Conservation (phyloP, 2,329 filamentous ascomycete genomes). For the Zasmidium cellare region DNA sequence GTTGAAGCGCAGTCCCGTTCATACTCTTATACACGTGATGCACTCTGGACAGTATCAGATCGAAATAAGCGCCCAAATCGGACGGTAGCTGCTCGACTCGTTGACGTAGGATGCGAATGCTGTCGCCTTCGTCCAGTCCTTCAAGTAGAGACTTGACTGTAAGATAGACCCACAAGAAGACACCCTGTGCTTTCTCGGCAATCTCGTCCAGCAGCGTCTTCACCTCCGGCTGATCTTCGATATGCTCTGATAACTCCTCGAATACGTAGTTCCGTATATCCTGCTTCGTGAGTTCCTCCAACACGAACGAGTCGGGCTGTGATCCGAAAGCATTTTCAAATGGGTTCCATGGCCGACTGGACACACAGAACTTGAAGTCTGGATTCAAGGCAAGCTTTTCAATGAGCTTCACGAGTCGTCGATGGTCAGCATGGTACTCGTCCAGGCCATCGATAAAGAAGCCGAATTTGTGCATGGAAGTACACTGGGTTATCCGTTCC, state of each 20-base stretch:
- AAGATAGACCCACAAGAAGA: constrained; percentile 24
- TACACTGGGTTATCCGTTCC: neutral
- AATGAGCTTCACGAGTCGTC: constrained; percentile 3
- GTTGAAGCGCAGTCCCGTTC: constrained; percentile 6
- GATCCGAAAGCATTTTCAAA: constrained; percentile 14
- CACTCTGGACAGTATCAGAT: constrained; percentile 11
- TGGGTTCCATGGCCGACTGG: constrained; percentile 23
- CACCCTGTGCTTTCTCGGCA: constrained; percentile 17
- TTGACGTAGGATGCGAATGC: constrained; percentile 7
- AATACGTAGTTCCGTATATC: constrained; percentile 9
- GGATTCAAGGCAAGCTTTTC: neutral
- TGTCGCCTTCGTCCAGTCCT: constrained; percentile 14
- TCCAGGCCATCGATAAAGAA: constrained; percentile 6
- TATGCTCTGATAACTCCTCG: neutral
- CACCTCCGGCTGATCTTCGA: neutral
- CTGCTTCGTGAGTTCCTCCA: constrained; percentile 13
- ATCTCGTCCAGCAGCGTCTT: constrained; percentile 5
- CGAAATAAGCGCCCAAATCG: constrained; percentile 17
- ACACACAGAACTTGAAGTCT: constrained; percentile 21
- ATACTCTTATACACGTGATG: constrained; percentile 13
- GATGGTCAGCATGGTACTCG: constrained; percentile 16
- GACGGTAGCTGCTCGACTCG: constrained; percentile 10
- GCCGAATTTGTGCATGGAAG: constrained; percentile 3
- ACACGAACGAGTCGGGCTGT: constrained; percentile 6
- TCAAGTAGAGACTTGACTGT: constrained; percentile 12